A percentile compares a stretch with the other conserved stretches of the same genome.
These are phyloP conservation scores for Eucalyptus rudis DNA, from an alignment of 345 rosid genomes.

Conservation along the genomic window DNA sequence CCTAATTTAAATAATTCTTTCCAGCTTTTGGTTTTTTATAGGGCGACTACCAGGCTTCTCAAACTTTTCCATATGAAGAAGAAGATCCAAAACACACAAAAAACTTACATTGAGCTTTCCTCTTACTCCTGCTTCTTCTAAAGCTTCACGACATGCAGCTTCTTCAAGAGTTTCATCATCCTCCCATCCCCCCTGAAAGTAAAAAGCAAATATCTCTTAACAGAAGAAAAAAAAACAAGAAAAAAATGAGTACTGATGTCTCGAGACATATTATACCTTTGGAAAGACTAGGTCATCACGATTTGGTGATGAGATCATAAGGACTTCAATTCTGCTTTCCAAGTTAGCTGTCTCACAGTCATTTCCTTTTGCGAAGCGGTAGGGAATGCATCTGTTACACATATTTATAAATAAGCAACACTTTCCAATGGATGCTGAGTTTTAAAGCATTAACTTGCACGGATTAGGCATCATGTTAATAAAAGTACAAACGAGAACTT, in stretches of 20 bases:
- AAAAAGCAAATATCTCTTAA: too few relatives aligned
- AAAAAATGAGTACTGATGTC: neutral
- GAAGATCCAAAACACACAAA: neutral
- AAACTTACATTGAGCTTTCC: constrained; percentile 48
- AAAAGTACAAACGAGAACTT: neutral
- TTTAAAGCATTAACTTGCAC: neutral
- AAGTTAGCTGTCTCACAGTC: constrained; percentile 10
- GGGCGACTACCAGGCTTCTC: neutral
- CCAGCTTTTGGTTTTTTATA: neutral
- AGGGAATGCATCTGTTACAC: constrained; percentile 64
- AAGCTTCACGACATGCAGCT: constrained; percentile 89
- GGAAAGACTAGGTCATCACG: constrained; percentile 79
- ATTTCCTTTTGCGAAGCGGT: constrained; percentile 28
- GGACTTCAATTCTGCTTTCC: constrained; percentile 38
- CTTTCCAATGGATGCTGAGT: neutral
- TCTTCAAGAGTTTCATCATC: constrained; percentile 74
- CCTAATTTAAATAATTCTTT: neutral
- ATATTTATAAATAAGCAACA: neutral
- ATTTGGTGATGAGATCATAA: constrained; percentile 87
- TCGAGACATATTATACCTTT: constrained; percentile 25
- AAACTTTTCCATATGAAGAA: neutral
- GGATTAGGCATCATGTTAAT: neutral
- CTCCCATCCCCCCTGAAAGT: constrained; percentile 95
- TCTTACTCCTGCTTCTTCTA: constrained; percentile 92
- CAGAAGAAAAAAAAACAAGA: neutral